Base-by-base conservation (phyloP, 2,329 filamentous ascomycete species). In the Venturia oleaginea region DNA sequence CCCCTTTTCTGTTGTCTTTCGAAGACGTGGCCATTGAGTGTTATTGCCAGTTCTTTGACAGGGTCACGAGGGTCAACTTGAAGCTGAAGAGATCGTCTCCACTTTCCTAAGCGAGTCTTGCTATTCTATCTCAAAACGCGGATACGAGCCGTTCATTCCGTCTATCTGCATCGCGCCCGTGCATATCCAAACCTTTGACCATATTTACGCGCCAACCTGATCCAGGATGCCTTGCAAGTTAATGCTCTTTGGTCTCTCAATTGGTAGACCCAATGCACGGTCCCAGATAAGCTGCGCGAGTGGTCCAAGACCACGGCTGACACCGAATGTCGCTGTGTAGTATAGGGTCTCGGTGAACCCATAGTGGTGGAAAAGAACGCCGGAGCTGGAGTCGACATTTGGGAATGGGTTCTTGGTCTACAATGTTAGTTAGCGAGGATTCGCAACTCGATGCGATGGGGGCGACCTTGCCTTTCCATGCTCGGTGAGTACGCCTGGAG, bases 241-340 rank as follows among this genome's bases (percentile, higher is more conserved):
- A 75, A 97, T 96, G 78, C 91, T 96, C 89, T 99, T 99, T 61
- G 94, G 94, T 67, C 93, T 84, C 86, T 99, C 94, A 72, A 99
- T 99, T 13, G 94, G 94, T 74, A 97, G 81, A 63, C 94, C 94
- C 67, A 99, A 79, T 19, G 92, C 92, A 61, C 94, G 86, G 76
- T 97, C 93, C 94, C 94, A 97, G 75, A 99, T 89, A 68, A 99
- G 83, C 78, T 99, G 94, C 54, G 92, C 92, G 60, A 99, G 82
- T 27, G 94, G 94, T 8, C 94, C 94, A 19, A 99, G 81, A 63
- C 84, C 84, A 74, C 85, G 81, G 74, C 83, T 86, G 88, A 88
- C 85, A 70, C 85, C 85, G 70, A 88, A 88, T 6, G 85, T 86
- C 11, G 85, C 85, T 19, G 85, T 88, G 80, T 97, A 99, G 82